Conservation (phyloP, 345 rosid genomes). For the Citrus sp. region DNA sequence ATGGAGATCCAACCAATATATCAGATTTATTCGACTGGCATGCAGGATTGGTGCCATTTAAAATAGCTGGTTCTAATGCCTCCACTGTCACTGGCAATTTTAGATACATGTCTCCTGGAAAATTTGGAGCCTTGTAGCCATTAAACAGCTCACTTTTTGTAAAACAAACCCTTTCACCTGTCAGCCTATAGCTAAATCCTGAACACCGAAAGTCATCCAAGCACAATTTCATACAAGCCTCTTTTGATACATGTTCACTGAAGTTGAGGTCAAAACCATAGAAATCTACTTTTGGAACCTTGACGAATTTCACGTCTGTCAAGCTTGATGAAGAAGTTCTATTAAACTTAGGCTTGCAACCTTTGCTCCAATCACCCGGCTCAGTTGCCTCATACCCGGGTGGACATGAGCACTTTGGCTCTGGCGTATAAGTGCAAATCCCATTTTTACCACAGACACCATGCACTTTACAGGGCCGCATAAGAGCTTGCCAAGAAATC, state of each 20-base stretch:
- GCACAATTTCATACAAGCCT: constrained; percentile 31
- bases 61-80: background rate
- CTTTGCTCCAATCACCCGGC: constrained; percentile 33
- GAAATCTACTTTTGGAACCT: constrained; percentile 24
- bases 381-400: constrained; percentile 34
- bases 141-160: constrained; percentile 27
- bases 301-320: constrained; percentile 19
- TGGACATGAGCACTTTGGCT: constrained; percentile 43
- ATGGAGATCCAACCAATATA: background rate
- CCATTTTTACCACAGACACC: constrained; percentile 45
- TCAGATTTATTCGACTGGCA: constrained; percentile 1
- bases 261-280: constrained; percentile 32
- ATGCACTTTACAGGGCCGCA: constrained; percentile 29
- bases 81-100: constrained; percentile 24
- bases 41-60: background rate
- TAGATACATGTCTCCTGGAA: constrained; percentile 25
- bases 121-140: constrained; percentile 29
- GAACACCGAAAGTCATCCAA: constrained; percentile 29
- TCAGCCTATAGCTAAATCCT: constrained; percentile 31
- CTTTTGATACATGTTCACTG: background rate
- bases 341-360: constrained; percentile 40
- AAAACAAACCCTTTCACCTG: constrained; percentile 9
- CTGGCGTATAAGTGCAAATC: constrained; percentile 31
- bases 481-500: constrained; percentile 33
- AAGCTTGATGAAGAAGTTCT: constrained; percentile 10